A percentile compares a stretch with the other conserved stretches of the same genome.
Conservation (phyloP, 805 yeast genomes). For the Nakazawaea laoshanensis region DNA sequence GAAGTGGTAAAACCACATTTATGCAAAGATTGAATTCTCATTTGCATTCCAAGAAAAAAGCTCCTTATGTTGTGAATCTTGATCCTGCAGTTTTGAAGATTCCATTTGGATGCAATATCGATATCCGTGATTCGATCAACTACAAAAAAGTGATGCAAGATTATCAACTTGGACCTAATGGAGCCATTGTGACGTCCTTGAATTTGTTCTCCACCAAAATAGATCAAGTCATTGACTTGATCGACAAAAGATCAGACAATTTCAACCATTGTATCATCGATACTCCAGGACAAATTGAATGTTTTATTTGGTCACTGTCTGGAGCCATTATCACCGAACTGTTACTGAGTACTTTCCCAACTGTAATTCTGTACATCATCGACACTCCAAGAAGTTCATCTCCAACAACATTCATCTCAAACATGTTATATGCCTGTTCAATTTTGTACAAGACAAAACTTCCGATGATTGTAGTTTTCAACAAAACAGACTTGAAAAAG, state of each 20-base stretch:
- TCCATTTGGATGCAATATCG: constrained; percentile 93
- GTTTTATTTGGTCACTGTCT: constrained; percentile 97
- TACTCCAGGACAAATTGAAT: constrained; percentile 98
- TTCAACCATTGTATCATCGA: constrained; percentile 75
- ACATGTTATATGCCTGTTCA: constrained; percentile 97
- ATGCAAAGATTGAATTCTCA: constrained; percentile 92
- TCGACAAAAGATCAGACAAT: constrained; percentile 63
- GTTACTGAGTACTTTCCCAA: constrained; percentile 91
- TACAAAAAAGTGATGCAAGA: constrained; percentile 96
- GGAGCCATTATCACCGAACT: constrained; percentile 96
- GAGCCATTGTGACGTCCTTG: constrained; percentile 93
- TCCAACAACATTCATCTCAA: constrained; percentile 96
- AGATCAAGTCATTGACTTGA: constrained; percentile 84
- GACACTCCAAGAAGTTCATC: constrained; percentile 94
- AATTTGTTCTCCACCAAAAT: constrained; percentile 91
- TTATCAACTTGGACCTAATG: constrained; percentile 93
- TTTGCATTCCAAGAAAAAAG: constrained; percentile 57
- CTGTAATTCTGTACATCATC: constrained; percentile 89
- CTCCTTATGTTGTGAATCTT: constrained; percentile 88
- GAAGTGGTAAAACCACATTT: constrained; percentile 94
- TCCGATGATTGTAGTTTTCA: constrained; percentile 95
- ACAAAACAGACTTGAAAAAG: constrained; percentile 83
- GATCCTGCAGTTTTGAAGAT: constrained; percentile 94
- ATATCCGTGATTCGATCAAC: constrained; percentile 91
- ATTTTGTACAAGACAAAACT: constrained; percentile 90